These are phyloP conservation scores for Russula griseocarnosa DNA, from an alignment of 768 basidiomycete species.

Conservation along the genomic window DNA sequence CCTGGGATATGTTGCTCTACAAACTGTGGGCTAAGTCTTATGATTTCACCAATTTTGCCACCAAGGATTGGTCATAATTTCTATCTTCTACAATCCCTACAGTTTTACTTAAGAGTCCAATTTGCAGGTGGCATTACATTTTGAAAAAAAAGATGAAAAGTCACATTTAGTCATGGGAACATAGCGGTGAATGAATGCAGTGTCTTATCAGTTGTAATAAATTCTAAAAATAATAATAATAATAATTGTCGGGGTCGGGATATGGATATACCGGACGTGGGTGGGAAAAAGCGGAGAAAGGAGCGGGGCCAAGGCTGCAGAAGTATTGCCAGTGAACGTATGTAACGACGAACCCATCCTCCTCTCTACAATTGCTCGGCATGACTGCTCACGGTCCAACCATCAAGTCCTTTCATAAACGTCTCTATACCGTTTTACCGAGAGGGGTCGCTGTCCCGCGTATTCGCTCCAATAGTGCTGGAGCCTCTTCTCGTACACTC, in stretches of 20 bases:
- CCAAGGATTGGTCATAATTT: too few relatives aligned
- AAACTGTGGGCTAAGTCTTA: too few relatives aligned
- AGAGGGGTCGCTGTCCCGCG: slow-evolving; percentile 38
- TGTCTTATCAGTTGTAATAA: too few relatives aligned
- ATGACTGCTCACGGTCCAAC: slow-evolving; percentile 41
- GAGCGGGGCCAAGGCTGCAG: neutral
- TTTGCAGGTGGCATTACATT: too few relatives aligned
- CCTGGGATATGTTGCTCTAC: too few relatives aligned
- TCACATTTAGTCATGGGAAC: too few relatives aligned
- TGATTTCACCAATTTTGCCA: too few relatives aligned
- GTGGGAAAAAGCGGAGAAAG: slow-evolving; percentile 1
- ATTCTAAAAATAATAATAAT: too few relatives aligned
- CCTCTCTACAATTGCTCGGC: neutral
- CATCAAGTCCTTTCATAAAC: slow-evolving; percentile 51
- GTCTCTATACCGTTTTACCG: slow-evolving; percentile 45
- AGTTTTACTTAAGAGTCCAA: too few relatives aligned
- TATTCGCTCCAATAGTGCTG: slow-evolving; percentile 43
- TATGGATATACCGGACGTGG: neutral
- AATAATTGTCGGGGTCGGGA: neutral
- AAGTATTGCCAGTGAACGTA: neutral
- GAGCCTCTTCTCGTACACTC: slow-evolving; percentile 41
- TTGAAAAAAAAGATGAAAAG: too few relatives aligned
- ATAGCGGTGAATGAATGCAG: too few relatives aligned
- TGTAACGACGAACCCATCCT: neutral
- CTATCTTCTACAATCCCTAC: too few relatives aligned